A percentile compares a stretch with the other conserved stretches of the same genome.
Conservation (phyloP, 176 grass and related monocot species). For the Otatea glauca region DNA sequence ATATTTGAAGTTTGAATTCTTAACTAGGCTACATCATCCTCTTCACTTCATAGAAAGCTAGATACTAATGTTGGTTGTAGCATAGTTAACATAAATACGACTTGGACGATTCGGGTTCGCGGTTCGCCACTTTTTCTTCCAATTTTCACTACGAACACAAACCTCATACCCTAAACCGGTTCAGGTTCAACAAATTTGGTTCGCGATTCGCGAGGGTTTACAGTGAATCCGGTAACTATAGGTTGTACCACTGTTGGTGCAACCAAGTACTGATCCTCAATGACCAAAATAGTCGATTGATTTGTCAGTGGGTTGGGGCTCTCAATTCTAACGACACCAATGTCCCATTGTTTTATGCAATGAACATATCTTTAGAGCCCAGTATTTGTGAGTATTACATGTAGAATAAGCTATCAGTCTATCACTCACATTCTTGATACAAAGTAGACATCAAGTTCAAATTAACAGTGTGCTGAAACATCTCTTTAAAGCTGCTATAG, state of each 20-base stretch:
- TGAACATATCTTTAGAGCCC: neutral
- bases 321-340: neutral
- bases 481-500: conserved; percentile 6
- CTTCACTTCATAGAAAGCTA: neutral
- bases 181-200: too few species aligned
- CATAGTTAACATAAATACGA: too few species aligned
- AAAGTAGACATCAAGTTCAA: neutral
- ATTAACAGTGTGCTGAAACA: neutral
- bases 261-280: neutral
- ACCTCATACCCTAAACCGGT: too few species aligned
- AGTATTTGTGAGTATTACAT: conserved; percentile 8
- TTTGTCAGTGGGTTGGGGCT: neutral
- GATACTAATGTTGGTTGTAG: neutral
- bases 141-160: too few species aligned
- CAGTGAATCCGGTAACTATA: too few species aligned
- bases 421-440: neutral
- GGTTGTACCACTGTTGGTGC: neutral
- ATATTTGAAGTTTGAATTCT: neutral
- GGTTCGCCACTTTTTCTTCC: too few species aligned
- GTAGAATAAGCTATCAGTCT: neutral
- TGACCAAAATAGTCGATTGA: conserved; percentile 20
- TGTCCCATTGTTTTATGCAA: neutral
- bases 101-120: too few species aligned
- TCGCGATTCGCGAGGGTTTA: too few species aligned
- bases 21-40: neutral